phyloP scores from a whole-genome alignment of 306 rosid species.

The Sphenostylis stenocarpa region DNA sequence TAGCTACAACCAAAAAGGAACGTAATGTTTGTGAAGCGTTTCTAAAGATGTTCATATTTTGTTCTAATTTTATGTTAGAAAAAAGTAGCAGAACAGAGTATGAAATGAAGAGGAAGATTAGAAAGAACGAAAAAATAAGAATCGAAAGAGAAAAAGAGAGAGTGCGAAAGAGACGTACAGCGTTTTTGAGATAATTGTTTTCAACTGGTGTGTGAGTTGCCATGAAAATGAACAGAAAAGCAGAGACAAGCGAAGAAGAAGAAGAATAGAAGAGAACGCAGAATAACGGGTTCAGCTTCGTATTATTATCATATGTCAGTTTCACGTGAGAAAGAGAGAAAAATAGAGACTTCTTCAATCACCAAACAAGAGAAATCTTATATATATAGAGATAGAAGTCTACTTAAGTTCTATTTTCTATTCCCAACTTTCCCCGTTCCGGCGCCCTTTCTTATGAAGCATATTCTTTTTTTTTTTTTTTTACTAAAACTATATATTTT shows the following conservation, averaged over 20 bases:
- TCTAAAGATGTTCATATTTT: not conserved
- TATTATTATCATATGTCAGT: no score
- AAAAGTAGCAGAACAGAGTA: not conserved
- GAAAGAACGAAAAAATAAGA: not conserved
- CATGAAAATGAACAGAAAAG: conserved; percentile 1
- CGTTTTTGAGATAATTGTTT: not conserved
- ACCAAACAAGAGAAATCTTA: no score
- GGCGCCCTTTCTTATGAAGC: no score
- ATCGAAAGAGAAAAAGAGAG: not conserved
- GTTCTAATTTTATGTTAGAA: not conserved
- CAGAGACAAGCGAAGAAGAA: not conserved
- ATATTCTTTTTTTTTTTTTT: no score
- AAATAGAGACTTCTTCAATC: no score
- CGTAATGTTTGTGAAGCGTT: not conserved
- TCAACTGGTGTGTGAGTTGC: conserved; percentile 22
- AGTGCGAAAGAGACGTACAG: conserved; percentile 30
- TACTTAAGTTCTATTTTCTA: no score
- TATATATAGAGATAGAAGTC: no score
- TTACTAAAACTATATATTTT: no score
- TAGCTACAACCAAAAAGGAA: no score
- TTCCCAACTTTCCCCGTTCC: no score
- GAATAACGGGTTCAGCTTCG: not conserved
- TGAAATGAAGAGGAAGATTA: not conserved
- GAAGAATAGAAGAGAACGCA: not conserved
- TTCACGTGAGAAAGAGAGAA: no score